Base-by-base conservation (phyloP, 441 rosid genomes). In the Cnidoscolus chayamansa region DNA sequence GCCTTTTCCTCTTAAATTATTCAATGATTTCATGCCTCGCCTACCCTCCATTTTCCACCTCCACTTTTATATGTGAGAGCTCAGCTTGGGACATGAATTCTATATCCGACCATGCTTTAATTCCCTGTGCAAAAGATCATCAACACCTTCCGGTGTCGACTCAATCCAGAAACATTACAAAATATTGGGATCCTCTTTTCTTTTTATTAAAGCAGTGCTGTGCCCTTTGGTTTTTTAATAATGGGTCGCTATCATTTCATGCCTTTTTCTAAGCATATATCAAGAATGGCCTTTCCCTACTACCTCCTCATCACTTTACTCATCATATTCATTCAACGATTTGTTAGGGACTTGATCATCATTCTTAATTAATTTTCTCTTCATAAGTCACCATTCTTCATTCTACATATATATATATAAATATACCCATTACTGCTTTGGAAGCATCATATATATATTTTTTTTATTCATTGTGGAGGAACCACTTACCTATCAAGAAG, bases 1-100 rank as follows among this genome's bases (percentile, higher is more conserved):
- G 64, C 64, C 35, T 57, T 69, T 43, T 48, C 25, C 37, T 51
- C 17, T 19, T 17, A n/a, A 55, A 68, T 54, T 17, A 54, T 31
- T 56, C 63, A 56, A 68, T 55, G 62, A 68, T 40, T 56, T 47
- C 32, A 68, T 7, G 72, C 72, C 51, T 68, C 53, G 65, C 70
- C 70, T 37, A 67, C 70, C 70, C 70, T 7, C 16, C 49, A 37
- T 37, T 35, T 56, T n/a, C 10, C 9, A 63, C 32, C 32, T 56
- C 63, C 63, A 59, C 43, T 30, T 48, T 20, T 20, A 12, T 47
- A 35, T 25, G 25, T 25, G 25, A 25, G 25, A 25, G 25, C 25
- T 25, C 25, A 25, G 25, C 25, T 35, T 35, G 1, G 0, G 43
- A 32, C 47, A 35, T 16, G 32, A 30, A 48, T 49, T 50, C 17